A percentile compares a stretch with the other conserved stretches of the same genome.
Evolutionary conservation across 352 stramenopile species (phyloP).

Genomic region (Blastocystis sp.): DNA sequence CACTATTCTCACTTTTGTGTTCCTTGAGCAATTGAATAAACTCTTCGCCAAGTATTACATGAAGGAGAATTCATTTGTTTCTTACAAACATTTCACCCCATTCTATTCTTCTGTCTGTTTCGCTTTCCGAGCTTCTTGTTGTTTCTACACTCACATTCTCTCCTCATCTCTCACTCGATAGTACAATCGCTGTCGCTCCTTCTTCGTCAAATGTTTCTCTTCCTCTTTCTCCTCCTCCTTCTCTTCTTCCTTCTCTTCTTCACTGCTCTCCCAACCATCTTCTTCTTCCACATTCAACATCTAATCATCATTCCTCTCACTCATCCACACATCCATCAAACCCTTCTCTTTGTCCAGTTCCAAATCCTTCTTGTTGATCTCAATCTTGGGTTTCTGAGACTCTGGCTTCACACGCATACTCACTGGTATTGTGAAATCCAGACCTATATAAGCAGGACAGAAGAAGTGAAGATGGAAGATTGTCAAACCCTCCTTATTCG

Average conservation of each 20-base stretch:
- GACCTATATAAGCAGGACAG: neutral
- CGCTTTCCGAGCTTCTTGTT: conserved; percentile 11
- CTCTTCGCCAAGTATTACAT: conserved; percentile 67
- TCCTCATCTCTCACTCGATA: neutral
- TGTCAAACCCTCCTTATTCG: neutral
- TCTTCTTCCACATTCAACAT: conserved; percentile 43
- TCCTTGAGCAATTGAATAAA: conserved; percentile 68
- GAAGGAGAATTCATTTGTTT: conserved; percentile 9
- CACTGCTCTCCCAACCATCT: conserved; percentile 37
- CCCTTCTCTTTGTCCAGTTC: conserved; percentile 40
- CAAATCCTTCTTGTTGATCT: conserved; percentile 49
- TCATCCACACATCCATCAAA: conserved; percentile 8
- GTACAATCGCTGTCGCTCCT: neutral
- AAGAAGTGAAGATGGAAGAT: conserved; percentile 21
- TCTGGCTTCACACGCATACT: neutral
- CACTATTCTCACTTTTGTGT: conserved; percentile 68
- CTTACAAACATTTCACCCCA: neutral
- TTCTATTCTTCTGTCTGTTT: neutral
- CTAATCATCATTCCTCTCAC: neutral
- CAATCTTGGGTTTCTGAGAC: conserved; percentile 1
- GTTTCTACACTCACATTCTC: neutral
- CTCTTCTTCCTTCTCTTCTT: neutral
- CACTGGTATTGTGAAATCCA: conserved; percentile 34
- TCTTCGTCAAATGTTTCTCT: neutral
- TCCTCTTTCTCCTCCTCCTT: neutral